A percentile compares a stretch with the other conserved stretches of the same genome.
These are phyloP conservation scores for Podaxis carcinomalis DNA, from an alignment of 768 basidiomycete genomes.

Conservation along the genomic window DNA sequence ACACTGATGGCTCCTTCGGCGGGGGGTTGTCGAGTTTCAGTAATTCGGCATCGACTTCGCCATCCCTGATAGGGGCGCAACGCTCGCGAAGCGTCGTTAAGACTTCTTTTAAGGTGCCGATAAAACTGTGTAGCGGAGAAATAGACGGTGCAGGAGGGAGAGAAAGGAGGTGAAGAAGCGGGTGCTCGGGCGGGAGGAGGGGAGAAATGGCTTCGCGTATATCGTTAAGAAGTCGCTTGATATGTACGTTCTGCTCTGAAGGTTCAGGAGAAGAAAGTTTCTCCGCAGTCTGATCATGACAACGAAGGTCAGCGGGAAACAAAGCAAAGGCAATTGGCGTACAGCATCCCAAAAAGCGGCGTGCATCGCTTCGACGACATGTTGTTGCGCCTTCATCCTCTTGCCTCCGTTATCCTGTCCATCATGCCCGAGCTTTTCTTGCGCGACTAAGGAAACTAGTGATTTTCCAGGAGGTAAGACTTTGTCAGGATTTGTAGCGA, in stretches of 20 bases:
- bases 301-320: not conserved
- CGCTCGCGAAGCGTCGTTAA: slow-evolving; percentile 49
- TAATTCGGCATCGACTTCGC: slow-evolving; percentile 42
- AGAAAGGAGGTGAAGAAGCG: slow-evolving; percentile 46
- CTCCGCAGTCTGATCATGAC: slow-evolving; percentile 42
- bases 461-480: slow-evolving; percentile 74
- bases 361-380: slow-evolving; percentile 53
- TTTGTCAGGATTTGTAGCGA: slow-evolving; percentile 55
- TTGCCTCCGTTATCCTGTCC: slow-evolving; percentile 17
- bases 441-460: slow-evolving; percentile 48
- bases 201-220: slow-evolving; percentile 44
- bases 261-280: slow-evolving; percentile 56
- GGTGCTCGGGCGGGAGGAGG: slow-evolving; percentile 55
- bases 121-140: slow-evolving; percentile 56
- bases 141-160: slow-evolving; percentile 65
- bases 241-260: slow-evolving; percentile 52
- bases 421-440: slow-evolving; percentile 29
- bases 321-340: slow-evolving; percentile 17
- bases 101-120: slow-evolving; percentile 51
- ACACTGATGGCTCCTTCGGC: not conserved
- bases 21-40: slow-evolving; percentile 8
- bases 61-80: slow-evolving; percentile 66
- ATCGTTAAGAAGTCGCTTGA: slow-evolving; percentile 55
- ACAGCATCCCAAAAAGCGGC: slow-evolving; percentile 77
- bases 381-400: slow-evolving; percentile 13